A percentile compares a stretch with the other conserved stretches of the same genome.
Evolutionary conservation across 2,329 filamentous ascomycete species (phyloP).

Genomic region (Drechslerella stenobrocha): DNA sequence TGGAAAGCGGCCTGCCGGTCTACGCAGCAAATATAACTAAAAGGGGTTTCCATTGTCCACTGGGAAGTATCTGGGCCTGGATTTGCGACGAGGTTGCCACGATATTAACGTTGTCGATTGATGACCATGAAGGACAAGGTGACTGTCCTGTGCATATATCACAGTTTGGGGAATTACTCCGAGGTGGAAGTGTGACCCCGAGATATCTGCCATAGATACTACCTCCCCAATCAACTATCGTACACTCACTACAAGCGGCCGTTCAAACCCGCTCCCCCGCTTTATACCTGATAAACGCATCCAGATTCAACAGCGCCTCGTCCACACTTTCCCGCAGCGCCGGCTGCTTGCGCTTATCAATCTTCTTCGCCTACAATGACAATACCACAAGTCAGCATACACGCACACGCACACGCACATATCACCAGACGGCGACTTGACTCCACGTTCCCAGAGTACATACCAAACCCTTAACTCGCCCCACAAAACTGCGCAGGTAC

Average conservation of each 20-base stretch:
- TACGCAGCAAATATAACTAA: too few relatives aligned
- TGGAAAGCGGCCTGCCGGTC: too few relatives aligned
- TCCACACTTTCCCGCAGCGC: conserved; percentile 66
- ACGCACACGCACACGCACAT: conserved; percentile 1
- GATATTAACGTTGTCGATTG: too few relatives aligned
- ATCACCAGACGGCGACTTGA: neutral
- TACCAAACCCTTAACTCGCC: conserved; percentile 63
- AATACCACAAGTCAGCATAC: conserved; percentile 14
- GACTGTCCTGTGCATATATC: too few relatives aligned
- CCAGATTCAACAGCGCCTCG: conserved; percentile 65
- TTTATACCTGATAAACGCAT: conserved; percentile 68
- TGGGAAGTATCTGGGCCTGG: too few relatives aligned
- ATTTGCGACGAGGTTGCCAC: too few relatives aligned
- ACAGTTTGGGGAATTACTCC: too few relatives aligned
- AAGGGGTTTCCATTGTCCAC: too few relatives aligned
- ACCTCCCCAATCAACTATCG: neutral
- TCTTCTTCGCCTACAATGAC: conserved; percentile 58
- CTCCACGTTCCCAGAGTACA: conserved; percentile 25
- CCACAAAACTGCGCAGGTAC: conserved; percentile 62
- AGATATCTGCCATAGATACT: neutral
- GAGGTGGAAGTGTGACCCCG: neutral
- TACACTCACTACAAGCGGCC: neutral
- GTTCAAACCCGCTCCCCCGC: conserved; percentile 58
- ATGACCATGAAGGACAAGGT: too few relatives aligned
- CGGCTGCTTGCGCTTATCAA: conserved; percentile 64